These are phyloP conservation scores for Globisporangium yorkense DNA, from an alignment of 352 stramenopile genomes.

Conservation along the genomic window DNA sequence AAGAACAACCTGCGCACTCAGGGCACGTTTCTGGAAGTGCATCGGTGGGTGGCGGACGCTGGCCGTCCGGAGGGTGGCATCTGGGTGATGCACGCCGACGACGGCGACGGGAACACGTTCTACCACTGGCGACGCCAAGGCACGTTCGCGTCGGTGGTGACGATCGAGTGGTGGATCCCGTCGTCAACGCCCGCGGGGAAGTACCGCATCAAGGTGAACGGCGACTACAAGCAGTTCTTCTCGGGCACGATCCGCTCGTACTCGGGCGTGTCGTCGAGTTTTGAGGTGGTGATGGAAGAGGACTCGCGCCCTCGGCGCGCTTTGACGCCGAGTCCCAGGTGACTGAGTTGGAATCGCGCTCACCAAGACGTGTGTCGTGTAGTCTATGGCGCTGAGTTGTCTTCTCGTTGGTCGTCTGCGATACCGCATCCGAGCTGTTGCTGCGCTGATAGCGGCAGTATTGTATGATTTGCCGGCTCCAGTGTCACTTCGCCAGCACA, in stretches of 20 bases:
- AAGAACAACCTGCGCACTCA: conserved; percentile 81
- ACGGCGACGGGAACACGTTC: conserved; percentile 67
- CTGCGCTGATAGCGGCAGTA: no score
- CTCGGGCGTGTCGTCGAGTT: conserved; percentile 50
- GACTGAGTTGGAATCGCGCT: no score
- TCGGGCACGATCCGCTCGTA: conserved; percentile 39
- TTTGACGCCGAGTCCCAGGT: no score
- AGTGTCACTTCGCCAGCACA: no score
- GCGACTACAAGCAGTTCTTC: conserved; percentile 73
- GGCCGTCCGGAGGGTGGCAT: conserved; percentile 31
- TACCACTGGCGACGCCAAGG: conserved; percentile 72
- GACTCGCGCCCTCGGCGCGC: no score
- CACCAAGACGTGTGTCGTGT: no score
- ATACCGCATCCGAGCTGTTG: no score
- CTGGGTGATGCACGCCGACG: conserved; percentile 71
- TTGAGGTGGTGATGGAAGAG: conserved; percentile 49
- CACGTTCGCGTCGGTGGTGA: conserved; percentile 60
- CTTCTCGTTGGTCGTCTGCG: no score
- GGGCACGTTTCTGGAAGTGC: conserved; percentile 72
- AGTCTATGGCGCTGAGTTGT: no score
- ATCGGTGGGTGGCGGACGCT: conserved; percentile 50
- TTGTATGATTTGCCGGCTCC: no score
- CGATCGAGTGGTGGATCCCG: conserved; percentile 66
- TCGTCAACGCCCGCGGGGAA: conserved; percentile 30
- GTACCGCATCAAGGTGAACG: conserved; percentile 80